These are phyloP conservation scores for Trichoderma virens DNA, from an alignment of 495 filamentous ascomycete species.

Conservation along the genomic window DNA sequence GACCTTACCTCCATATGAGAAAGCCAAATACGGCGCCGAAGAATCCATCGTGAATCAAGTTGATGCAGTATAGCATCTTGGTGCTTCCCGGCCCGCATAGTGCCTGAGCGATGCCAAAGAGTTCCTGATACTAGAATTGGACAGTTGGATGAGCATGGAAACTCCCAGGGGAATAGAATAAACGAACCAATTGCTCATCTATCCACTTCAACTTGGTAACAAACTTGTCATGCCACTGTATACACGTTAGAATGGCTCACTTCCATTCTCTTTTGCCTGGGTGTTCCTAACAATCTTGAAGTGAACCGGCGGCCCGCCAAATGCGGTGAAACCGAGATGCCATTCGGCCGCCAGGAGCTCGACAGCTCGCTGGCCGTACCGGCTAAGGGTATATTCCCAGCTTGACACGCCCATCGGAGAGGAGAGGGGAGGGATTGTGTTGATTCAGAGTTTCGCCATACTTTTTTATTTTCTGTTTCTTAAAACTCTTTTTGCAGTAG, in stretches of 20 bases:
- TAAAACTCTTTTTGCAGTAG: too few species aligned
- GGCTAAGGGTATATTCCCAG: not conserved
- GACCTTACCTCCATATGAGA: conserved; percentile 56
- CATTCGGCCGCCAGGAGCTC: conserved; percentile 38
- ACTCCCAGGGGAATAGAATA: not conserved
- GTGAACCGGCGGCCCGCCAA: conserved; percentile 65
- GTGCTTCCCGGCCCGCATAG: conserved; percentile 70
- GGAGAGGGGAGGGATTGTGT: too few species aligned
- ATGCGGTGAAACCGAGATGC: conserved; percentile 64
- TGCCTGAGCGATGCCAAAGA: conserved; percentile 71
- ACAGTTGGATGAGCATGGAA: not conserved
- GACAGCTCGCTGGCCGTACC: not conserved
- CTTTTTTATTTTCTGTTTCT: too few species aligned
- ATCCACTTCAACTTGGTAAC: conserved; percentile 63
- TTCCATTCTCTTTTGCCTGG: not conserved
- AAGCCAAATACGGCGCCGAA: conserved; percentile 56
- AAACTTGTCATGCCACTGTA: conserved; percentile 53
- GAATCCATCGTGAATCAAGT: conserved; percentile 57
- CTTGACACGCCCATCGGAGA: not conserved
- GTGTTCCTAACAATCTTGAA: conserved; percentile 50
- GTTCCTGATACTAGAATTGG: conserved; percentile 60
- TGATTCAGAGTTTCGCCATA: too few species aligned
- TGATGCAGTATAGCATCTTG: conserved; percentile 73
- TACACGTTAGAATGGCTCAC: not conserved
- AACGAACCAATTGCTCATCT: conserved; percentile 57